Conservation (phyloP, 805 yeast genomes). For the Metschnikowia kunwiensis region DNA sequence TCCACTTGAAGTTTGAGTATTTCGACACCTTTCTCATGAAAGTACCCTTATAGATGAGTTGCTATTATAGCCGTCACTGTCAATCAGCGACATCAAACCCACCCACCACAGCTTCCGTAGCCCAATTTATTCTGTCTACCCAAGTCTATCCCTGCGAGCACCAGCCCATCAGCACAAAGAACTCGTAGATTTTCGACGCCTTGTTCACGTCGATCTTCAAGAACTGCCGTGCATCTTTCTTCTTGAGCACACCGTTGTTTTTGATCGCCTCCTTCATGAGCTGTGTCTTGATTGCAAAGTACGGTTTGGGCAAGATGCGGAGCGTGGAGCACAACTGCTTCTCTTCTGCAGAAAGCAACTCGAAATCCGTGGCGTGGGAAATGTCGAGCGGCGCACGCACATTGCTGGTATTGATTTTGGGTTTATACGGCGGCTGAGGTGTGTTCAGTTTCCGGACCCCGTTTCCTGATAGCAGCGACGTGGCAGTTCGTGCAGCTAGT, state of each 20-base stretch:
- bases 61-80: too few species aligned
- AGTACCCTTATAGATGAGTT: too few species aligned
- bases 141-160: conserved; percentile 37
- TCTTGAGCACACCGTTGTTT: conserved; percentile 79
- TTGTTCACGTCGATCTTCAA: conserved; percentile 82
- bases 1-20: too few species aligned
- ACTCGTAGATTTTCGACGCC: conserved; percentile 85
- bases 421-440: conserved; percentile 42
- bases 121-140: too few species aligned
- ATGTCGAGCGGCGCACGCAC: conserved; percentile 58
- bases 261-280: conserved; percentile 82
- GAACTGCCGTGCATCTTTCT: conserved; percentile 80
- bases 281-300: conserved; percentile 86
- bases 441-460: conserved; percentile 24
- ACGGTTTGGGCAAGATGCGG: conserved; percentile 88
- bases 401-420: conserved; percentile 42
- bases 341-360: conserved; percentile 82
- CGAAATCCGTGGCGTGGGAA: conserved; percentile 76
- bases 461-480: conserved; percentile 11
- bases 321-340: conserved; percentile 79
- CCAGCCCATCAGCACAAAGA: conserved; percentile 93
- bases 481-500: conserved; percentile 17
- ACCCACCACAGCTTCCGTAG: too few species aligned
- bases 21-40: too few species aligned
- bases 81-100: too few species aligned